These are phyloP conservation scores for Macadamia integrifolia DNA, from an alignment of 164 flowering plant species.

Conservation along the genomic window DNA sequence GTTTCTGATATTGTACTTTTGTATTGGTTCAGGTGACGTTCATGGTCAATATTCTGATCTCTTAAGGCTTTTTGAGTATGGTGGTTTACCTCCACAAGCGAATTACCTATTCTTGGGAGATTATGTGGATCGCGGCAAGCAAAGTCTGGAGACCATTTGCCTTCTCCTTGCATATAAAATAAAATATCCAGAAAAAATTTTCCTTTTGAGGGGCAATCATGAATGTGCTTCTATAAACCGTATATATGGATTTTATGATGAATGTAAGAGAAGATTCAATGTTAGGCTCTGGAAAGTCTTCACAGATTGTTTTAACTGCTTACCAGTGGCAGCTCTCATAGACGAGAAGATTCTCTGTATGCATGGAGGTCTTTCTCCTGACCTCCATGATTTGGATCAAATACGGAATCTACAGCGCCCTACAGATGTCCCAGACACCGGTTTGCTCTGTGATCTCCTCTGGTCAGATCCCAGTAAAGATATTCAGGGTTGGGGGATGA, in stretches of 20 bases:
- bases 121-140: slow-evolving; percentile 59
- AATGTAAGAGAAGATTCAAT: slow-evolving; percentile 52
- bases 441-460: slow-evolving; percentile 54
- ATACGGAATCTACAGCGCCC: slow-evolving; percentile 47
- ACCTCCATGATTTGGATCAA: slow-evolving; percentile 40
- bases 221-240: slow-evolving; percentile 60
- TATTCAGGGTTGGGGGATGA: slow-evolving; percentile 57
- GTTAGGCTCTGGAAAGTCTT: slow-evolving; percentile 51
- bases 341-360: slow-evolving; percentile 55
- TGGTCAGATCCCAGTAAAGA: slow-evolving; percentile 65
- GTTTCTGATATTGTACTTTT: slow-evolving; percentile 1
- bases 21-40: slow-evolving; percentile 31
- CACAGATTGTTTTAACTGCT: slow-evolving; percentile 54
- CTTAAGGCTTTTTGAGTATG: slow-evolving; percentile 45
- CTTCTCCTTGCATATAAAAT: slow-evolving; percentile 58
- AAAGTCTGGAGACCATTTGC: slow-evolving; percentile 55
- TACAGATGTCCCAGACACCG: slow-evolving; percentile 55
- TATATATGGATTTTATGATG: slow-evolving; percentile 60
- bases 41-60: slow-evolving; percentile 64
- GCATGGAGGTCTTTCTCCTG: slow-evolving; percentile 64
- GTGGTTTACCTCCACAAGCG: slow-evolving; percentile 44
- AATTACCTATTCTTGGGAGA: slow-evolving; percentile 49
- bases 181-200: slow-evolving; percentile 50
- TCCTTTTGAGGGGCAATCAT: slow-evolving; percentile 55
- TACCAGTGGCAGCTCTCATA: slow-evolving; percentile 53